Base-by-base conservation (phyloP, 148 eudicot species). In the Nyssa sinensis region DNA sequence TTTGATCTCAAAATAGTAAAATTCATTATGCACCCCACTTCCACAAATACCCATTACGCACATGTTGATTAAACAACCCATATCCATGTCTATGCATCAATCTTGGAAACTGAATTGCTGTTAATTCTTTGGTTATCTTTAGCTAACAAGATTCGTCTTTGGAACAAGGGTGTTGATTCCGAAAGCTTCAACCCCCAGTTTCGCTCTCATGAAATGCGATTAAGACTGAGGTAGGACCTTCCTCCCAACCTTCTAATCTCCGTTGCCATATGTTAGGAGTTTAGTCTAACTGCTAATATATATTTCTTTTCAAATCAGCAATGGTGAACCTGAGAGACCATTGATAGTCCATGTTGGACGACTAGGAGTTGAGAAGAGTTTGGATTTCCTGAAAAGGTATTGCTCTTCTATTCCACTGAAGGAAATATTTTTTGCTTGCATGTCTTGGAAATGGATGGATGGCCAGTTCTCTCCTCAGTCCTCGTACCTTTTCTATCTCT, bases 141-240 rank as follows among this genome's bases (percentile, higher is more conserved):
- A 89, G 91, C 82, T 64, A 81, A 85, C 77, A 82, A 62, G 35
- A 95, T 95, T 37, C 92, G 97, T 65, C 86, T 95, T 39, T 95
- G 98, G 98, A 95, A 95, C 77, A 95, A 95, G 85, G 98, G 97
- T 69, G 98, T 95, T 34, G 98, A 95, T 81, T 95, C 97, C 51
- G 98, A 92, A 82, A 88, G 97, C 77, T 95, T 95, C 81, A 87
- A 95, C 75, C 98, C 98, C 19, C 83, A 82, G 65, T 95, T 79
- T 71, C 85, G 89, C 27, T 89, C 90, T 34, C 83, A 84, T 72
- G 98, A 90, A 66, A 92, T 95, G 97, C 85, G 97, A 84, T 28
- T 84, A 73, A 89, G 89, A 81, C 83, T 92, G 55, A 95, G 96
- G 99, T 92, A 67, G 44, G 76, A 49, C 7, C 21, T 62, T 47